Percentiles rank a stretch among this genome's conserved stretches.
phyloP scores from a whole-genome alignment of 2,329 filamentous ascomycete species.

The Thielaviopsis euricoi region DNA sequence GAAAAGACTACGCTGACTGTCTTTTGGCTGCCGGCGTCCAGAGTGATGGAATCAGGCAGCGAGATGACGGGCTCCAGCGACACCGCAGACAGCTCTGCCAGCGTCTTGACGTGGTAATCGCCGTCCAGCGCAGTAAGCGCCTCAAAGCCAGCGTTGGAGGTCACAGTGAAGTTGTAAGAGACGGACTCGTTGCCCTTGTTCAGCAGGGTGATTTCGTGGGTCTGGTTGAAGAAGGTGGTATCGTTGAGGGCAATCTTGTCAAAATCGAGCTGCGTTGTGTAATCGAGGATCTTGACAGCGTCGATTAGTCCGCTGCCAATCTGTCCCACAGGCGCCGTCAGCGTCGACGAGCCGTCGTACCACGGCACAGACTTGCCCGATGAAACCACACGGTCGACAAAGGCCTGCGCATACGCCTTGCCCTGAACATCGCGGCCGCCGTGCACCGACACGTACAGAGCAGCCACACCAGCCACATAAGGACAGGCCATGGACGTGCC shows the following conservation, averaged over 20 bases:
- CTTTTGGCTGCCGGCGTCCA: constrained; percentile 14
- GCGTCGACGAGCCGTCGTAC: neutral
- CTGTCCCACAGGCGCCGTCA: constrained; percentile 8
- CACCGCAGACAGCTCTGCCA: neutral
- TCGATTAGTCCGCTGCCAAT: constrained; percentile 18
- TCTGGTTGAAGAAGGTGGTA: constrained; percentile 24
- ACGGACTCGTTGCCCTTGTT: constrained; percentile 25
- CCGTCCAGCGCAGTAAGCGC: constrained; percentile 13
- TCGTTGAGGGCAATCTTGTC: constrained; percentile 33
- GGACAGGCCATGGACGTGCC: constrained; percentile 42
- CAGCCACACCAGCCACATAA: constrained; percentile 34
- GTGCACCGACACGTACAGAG: constrained; percentile 26
- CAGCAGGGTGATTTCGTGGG: constrained; percentile 23
- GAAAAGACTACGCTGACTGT: constrained; percentile 16
- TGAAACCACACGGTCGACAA: constrained; percentile 18
- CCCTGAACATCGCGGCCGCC: constrained; percentile 26
- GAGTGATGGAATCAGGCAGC: constrained; percentile 9
- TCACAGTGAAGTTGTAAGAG: constrained; percentile 24
- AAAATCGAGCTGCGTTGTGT: constrained; percentile 23
- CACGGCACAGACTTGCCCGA: constrained; percentile 17
- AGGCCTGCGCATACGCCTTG: neutral
- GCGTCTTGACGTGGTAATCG: constrained; percentile 2
- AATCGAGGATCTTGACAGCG: constrained; percentile 27
- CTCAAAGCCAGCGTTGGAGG: constrained; percentile 27
- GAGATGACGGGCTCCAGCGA: constrained; percentile 1